phyloP scores from a whole-genome alignment of 768 basidiomycete species.

The Tricholoma terreum region DNA sequence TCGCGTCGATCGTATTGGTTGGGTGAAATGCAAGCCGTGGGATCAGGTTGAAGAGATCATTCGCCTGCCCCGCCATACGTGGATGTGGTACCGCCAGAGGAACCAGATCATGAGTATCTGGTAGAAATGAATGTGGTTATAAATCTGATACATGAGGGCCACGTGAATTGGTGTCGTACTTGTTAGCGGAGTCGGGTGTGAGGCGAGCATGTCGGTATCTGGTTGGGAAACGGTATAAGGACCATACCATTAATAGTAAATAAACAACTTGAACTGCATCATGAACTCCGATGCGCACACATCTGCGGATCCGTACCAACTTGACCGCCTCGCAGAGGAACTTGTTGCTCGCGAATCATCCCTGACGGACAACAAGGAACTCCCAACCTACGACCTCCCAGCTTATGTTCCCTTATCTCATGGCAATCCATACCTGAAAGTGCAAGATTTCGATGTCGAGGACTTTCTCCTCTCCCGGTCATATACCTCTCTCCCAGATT shows the following conservation, averaged over 20 bases:
- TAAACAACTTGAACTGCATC: too few relatives aligned
- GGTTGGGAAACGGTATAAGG: too few relatives aligned
- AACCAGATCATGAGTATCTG: not conserved
- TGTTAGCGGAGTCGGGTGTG: too few relatives aligned
- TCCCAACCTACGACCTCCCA: conserved; percentile 48
- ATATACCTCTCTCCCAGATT: conserved; percentile 81
- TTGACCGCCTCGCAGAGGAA: conserved; percentile 73
- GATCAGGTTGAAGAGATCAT: not conserved
- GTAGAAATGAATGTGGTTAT: too few relatives aligned
- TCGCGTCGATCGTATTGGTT: not conserved
- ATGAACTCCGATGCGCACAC: conserved; percentile 9
- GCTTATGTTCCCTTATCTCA: conserved; percentile 75
- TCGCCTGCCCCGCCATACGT: not conserved
- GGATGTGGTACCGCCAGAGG: not conserved
- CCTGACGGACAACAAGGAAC: conserved; percentile 11
- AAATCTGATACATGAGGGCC: too few relatives aligned
- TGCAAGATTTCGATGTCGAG: conserved; percentile 75
- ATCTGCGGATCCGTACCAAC: conserved; percentile 56
- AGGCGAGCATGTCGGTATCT: too few relatives aligned
- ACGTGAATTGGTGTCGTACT: too few relatives aligned
- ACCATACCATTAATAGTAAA: too few relatives aligned
- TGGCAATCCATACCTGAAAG: conserved; percentile 66
- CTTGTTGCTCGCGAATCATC: conserved; percentile 53
- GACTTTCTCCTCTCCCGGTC: conserved; percentile 84
- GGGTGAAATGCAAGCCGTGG: conserved; percentile 1